Percentiles rank a stretch among this genome's conserved stretches.
phyloP scores from a whole-genome alignment of 1,139 yeast species.

The Geotrichum australiense region DNA sequence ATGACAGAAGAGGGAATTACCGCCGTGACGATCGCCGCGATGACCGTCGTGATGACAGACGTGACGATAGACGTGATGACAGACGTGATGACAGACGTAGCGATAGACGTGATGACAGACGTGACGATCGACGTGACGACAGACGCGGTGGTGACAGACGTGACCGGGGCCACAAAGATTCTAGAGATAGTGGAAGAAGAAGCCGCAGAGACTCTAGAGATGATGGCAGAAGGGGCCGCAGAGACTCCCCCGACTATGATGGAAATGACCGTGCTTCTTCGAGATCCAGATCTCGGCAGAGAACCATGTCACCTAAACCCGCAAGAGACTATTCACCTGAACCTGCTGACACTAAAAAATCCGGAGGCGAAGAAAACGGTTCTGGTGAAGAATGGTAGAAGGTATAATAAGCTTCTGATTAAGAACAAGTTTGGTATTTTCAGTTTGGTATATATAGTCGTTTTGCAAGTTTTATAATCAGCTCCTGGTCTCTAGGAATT shows the following conservation, averaged over 20 bases:
- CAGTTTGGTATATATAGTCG: no score
- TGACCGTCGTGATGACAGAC: constrained; percentile 18
- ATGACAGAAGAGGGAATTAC: constrained; percentile 36
- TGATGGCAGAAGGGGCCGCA: constrained; percentile 9
- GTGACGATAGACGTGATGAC: constrained; percentile 19
- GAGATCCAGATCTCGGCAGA: constrained; percentile 12
- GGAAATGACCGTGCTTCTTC: constrained; percentile 12
- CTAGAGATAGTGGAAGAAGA: constrained; percentile 16
- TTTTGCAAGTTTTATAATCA: no score
- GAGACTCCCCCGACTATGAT: constrained; percentile 16
- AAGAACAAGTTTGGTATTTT: no score
- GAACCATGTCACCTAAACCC: constrained; percentile 10
- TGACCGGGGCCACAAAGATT: constrained; percentile 16
- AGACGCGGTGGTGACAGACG: constrained; percentile 18
- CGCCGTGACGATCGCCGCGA: constrained; percentile 22
- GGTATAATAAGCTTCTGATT: no score
- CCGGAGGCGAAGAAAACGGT: no score
- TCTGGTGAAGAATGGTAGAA: no score
- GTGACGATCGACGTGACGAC: constrained; percentile 21
- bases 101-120: constrained; percentile 14
- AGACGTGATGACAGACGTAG: constrained; percentile 15
- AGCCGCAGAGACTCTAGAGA: constrained; percentile 10
- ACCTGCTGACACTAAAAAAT: no score
- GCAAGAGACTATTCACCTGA: constrained; percentile 10
- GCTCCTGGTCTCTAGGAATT: no score